Percentiles rank a stretch among this genome's conserved stretches.
Evolutionary conservation across 1,139 yeast genomes (phyloP).

Genomic region (Candida albicans): DNA sequence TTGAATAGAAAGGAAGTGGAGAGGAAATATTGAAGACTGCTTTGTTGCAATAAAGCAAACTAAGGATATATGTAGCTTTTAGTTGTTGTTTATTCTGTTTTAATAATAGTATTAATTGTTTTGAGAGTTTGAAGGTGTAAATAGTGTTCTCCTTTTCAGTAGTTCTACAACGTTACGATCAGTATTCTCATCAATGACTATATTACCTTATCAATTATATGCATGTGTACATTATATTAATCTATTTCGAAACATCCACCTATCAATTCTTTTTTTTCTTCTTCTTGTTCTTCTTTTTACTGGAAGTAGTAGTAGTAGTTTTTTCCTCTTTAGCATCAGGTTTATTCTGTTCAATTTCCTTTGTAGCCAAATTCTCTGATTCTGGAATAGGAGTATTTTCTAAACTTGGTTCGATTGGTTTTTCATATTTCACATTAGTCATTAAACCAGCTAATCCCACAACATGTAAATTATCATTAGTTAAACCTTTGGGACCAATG

Average conservation of each 20-base stretch:
- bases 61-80: too few relatives aligned
- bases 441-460: constrained; percentile 44
- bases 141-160: not conserved
- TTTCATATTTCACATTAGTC: constrained; percentile 40
- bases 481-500: constrained; percentile 82
- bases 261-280: constrained; percentile 26
- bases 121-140: too few relatives aligned
- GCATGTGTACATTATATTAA: not conserved
- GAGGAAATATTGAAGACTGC: not conserved
- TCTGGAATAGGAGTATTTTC: constrained; percentile 14
- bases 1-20: not conserved
- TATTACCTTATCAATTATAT: constrained; percentile 2
- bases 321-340: constrained; percentile 5
- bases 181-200: not conserved
- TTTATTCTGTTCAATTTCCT: constrained; percentile 4
- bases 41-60: not conserved
- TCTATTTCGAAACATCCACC: constrained; percentile 8
- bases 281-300: constrained; percentile 25
- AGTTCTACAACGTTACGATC: not conserved
- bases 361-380: constrained; percentile 6
- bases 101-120: too few relatives aligned
- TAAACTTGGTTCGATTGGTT: constrained; percentile 17
- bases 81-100: too few relatives aligned
- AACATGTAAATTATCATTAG: constrained; percentile 23
- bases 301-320: constrained; percentile 5